A percentile compares a stretch with the other conserved stretches of the same genome.
Evolutionary conservation across 169 alveolate species (phyloP).

Genomic region (Eimeria falciformis): DNA sequence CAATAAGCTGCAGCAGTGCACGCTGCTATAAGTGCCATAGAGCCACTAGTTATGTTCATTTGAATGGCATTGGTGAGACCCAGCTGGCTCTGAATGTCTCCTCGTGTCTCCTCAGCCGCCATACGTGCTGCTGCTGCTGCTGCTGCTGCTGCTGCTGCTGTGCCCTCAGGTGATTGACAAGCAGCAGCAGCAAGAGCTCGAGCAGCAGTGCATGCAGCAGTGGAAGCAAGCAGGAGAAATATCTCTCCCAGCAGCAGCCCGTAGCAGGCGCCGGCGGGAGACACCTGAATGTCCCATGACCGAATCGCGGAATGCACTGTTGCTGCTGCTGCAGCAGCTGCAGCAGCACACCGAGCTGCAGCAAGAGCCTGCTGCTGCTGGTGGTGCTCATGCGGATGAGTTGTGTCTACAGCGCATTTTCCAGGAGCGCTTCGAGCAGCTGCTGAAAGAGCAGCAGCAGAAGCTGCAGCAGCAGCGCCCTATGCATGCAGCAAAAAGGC

Average conservation of each 20-base stretch:
- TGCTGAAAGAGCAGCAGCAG: constrained; percentile 24
- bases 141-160: neutral
- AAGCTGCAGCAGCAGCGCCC: neutral
- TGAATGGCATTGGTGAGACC: too few species aligned
- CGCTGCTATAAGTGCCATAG: too few species aligned
- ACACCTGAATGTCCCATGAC: constrained; percentile 40
- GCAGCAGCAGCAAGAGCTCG: constrained; percentile 57
- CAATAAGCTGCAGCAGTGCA: too few species aligned
- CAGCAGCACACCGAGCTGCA: constrained; percentile 15
- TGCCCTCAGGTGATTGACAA: constrained; percentile 46
- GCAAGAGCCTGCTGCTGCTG: neutral
- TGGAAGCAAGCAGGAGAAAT: neutral
- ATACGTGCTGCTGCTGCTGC: neutral
- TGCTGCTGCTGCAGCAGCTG: constrained; percentile 50
- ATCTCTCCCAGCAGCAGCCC: neutral
- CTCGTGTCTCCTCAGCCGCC: too few species aligned
- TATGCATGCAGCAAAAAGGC: too few species aligned
- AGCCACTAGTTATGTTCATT: too few species aligned
- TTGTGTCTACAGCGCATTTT: neutral
- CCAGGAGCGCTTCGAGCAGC: constrained; percentile 27
- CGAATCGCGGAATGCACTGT: constrained; percentile 34
- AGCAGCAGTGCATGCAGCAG: constrained; percentile 56
- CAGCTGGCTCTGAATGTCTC: too few species aligned
- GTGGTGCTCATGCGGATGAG: too few species aligned
- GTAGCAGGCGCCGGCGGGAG: constrained; percentile 18